Conservation (phyloP, 768 basidiomycete genomes). For the Boletus barrowsii region DNA sequence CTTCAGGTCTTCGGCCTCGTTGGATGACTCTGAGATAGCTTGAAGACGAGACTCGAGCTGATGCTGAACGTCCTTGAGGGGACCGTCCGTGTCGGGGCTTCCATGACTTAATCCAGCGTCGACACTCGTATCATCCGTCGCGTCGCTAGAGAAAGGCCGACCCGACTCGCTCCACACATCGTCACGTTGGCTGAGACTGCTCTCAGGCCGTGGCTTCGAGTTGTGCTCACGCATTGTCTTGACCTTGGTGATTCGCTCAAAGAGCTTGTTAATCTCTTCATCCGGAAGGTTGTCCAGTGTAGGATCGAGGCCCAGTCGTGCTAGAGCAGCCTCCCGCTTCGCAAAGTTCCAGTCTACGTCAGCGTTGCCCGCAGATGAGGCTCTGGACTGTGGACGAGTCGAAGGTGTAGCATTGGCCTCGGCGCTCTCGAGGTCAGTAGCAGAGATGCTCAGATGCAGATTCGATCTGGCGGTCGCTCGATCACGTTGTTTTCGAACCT, state of each 20-base stretch:
- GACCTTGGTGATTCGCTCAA: slow-evolving; percentile 91
- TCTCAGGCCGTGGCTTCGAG: slow-evolving; percentile 81
- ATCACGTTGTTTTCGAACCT: slow-evolving; percentile 88
- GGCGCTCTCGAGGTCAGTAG: slow-evolving; percentile 58
- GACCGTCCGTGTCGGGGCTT: slow-evolving; percentile 65
- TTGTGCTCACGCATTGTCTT: slow-evolving; percentile 84
- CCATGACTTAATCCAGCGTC: slow-evolving; percentile 56
- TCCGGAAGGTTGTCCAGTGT: slow-evolving; percentile 90
- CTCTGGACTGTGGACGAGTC: slow-evolving; percentile 75
- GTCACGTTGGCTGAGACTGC: slow-evolving; percentile 81
- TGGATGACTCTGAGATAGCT: slow-evolving; percentile 55
- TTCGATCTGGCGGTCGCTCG: slow-evolving; percentile 72
- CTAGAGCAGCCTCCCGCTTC: slow-evolving; percentile 88
- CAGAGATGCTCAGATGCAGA: slow-evolving; percentile 61
- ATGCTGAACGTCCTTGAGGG: slow-evolving; percentile 67
- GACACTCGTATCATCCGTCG: slow-evolving; percentile 86
- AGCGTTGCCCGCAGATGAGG: slow-evolving; percentile 58
- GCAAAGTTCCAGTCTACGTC: slow-evolving; percentile 99
- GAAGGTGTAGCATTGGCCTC: slow-evolving; percentile 43
- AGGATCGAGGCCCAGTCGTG: slow-evolving; percentile 82
- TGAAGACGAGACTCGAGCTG: slow-evolving; percentile 69
- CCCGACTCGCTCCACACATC: slow-evolving; percentile 89
- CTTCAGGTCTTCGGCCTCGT: slow-evolving; percentile 81
- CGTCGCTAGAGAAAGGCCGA: slow-evolving; percentile 74
- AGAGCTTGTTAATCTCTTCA: slow-evolving; percentile 90